phyloP scores from a whole-genome alignment of 1,284 basidiomycete species.

The Heterobasidion parviporum region DNA sequence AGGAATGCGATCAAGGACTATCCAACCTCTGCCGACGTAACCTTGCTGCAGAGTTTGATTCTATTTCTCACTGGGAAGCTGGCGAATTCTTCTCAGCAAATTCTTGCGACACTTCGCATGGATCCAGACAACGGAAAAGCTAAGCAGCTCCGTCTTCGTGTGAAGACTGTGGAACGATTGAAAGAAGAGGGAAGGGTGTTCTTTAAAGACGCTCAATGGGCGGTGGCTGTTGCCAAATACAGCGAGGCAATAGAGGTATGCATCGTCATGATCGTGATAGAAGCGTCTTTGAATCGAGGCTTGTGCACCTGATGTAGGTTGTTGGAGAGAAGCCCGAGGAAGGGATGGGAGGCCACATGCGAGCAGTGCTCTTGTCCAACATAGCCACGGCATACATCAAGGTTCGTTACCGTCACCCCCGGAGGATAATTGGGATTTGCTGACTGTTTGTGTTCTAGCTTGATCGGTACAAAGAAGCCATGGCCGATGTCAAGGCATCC shows the following conservation, averaged over 20 bases:
- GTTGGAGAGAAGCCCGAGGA: constrained; percentile 8
- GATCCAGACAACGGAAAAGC: constrained; percentile 11
- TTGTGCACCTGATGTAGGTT: background rate
- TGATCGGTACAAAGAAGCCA: background rate
- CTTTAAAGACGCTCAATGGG: constrained; percentile 3
- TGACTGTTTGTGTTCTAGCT: background rate
- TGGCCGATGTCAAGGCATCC: constrained; percentile 13
- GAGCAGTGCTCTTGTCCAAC: constrained; percentile 9
- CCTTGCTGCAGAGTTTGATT: constrained; percentile 4
- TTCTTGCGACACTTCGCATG: constrained; percentile 5
- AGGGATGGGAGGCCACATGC: constrained; percentile 10
- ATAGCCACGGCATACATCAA: constrained; percentile 7
- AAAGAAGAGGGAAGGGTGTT: constrained; percentile 8
- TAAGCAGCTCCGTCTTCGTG: constrained; percentile 5
- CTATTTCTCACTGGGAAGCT: constrained; percentile 10
- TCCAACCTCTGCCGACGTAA: constrained; percentile 4
- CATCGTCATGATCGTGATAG: background rate
- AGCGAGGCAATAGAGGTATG: constrained; percentile 10
- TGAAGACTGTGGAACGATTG: constrained; percentile 3
- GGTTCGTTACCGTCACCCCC: background rate
- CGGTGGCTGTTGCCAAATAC: constrained; percentile 5
- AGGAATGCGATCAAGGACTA: background rate
- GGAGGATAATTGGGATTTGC: background rate
- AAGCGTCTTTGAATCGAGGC: background rate
- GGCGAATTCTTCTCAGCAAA: background rate